phyloP scores from a whole-genome alignment of 768 basidiomycete genomes.

The Clitopilus passeckerianus region DNA sequence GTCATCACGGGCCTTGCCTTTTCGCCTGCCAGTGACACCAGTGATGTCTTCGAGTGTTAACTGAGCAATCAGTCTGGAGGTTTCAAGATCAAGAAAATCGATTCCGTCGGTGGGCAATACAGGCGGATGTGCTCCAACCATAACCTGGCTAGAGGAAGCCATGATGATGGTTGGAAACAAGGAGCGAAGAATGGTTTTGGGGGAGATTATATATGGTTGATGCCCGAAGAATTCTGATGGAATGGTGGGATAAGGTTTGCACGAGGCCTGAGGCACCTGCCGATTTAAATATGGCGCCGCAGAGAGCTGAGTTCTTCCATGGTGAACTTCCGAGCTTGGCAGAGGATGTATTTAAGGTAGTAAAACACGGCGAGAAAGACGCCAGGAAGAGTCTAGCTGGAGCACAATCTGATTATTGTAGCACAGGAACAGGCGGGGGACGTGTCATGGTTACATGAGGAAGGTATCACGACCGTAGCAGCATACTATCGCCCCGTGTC shows the following conservation, averaged over 20 bases:
- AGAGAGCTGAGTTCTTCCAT: too few species aligned
- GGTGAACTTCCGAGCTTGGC: too few species aligned
- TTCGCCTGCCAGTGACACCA: slow-evolving; percentile 10
- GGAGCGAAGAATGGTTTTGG: background rate
- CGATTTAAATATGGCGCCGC: too few species aligned
- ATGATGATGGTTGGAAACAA: background rate
- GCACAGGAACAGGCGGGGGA: too few species aligned
- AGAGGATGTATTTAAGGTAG: too few species aligned
- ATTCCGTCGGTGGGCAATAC: background rate
- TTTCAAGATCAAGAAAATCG: slow-evolving; percentile 2
- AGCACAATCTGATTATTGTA: too few species aligned
- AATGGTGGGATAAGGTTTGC: background rate
- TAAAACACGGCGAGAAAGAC: too few species aligned
- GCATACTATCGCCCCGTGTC: too few species aligned
- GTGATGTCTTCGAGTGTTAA: slow-evolving; percentile 6
- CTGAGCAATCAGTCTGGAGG: slow-evolving; percentile 8
- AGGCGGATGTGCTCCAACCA: background rate
- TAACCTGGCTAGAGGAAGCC: background rate
- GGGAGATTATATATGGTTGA: background rate
- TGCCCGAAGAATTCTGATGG: background rate
- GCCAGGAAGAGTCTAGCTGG: too few species aligned
- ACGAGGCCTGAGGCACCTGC: too few species aligned
- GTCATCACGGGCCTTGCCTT: slow-evolving; percentile 15
- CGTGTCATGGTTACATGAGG: too few species aligned
- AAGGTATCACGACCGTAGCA: too few species aligned